Base-by-base conservation (phyloP, 768 basidiomycete genomes). In the Solioccasus polychromus region DNA sequence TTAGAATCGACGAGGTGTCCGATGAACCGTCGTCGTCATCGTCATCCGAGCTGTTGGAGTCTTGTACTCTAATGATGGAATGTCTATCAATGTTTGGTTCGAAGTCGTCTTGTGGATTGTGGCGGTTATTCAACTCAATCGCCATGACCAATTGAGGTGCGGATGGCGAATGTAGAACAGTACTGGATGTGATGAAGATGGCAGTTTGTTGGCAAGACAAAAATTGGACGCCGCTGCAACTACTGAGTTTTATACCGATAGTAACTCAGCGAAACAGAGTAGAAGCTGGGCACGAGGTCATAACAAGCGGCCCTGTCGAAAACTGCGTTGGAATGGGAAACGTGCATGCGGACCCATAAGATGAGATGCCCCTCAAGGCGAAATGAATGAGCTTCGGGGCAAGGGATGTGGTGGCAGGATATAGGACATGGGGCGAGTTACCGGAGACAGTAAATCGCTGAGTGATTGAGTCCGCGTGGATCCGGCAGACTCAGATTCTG, bases 1-100 rank as follows among this genome's bases (percentile, higher is more conserved):
- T 71, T 39, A 78, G 44, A 48, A 55, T 61, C 7, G 74, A 71
- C 18, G 68, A 74, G 1, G 71, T 66, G 46, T 74, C 72, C n/a
- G 72, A 73, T 17, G 50, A 53, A 24, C 54, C 53, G 52, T 64
- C 67, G 48, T 72, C 71, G 53, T 69, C 66, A 49, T 64, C 64
- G 25, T 59, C 51, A 29, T 57, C 59, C 8, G 48, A 52, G 42
- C 42, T 42, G 8, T 25, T 28, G 9, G 52, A 44, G 26, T 46
- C 42, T 19, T 47, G 36, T 2, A 50, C 39, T 25, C 43, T 22
- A 10, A 47, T 50, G 26, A 47, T 42, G 39, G 58, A 44, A 42
- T 48, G 29, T 17, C 40, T 31, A 35, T 58, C 31, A 7, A 51
- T 35, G 28, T 43, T 38, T 2, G 31, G 25, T 36, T 57, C 52